Base-by-base conservation (phyloP, 2,329 filamentous ascomycete species). In the Capronia americana region DNA sequence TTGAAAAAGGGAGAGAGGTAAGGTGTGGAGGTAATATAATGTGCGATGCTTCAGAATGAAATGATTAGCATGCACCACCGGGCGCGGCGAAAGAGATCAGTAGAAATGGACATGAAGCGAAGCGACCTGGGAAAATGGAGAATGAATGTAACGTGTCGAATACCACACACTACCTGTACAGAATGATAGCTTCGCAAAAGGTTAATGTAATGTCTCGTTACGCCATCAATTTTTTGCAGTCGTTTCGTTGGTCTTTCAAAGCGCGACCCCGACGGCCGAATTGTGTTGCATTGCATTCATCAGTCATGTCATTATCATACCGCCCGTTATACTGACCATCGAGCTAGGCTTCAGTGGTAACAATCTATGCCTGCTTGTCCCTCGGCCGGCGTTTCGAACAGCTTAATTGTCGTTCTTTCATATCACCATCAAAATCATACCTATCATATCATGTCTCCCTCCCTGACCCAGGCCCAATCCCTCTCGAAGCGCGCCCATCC, bases 401-500 rank as follows among this genome's bases (percentile, higher is more conserved):
- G 14, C 14, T n/a, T 6, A 17, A 14, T 6, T 34, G 32, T 12
- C 32, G 38, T 5, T 5, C 12, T 41, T 5, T 32, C 4, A 32
- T 32, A 32, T 32, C 4, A 32, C n/a, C 17, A 38, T 38, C 17
- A 41, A n/a, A n/a, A n/a, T n/a, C n/a, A n/a, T n/a, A n/a, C n/a
- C n/a, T 26, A 62, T 69, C 58, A 70, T 3, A 69, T 66, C 30
- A 54, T 66, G 32, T 70, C 67, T 8, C 71, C 71, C 50, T 72
- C 70, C 20, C 63, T 62, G 1, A 56, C 61, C 50, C 57, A 28
- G 23, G 34, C 28, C 68, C 69, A 73, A 54, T 72, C 70, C 14
- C 46, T 34, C 48, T 73, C 71, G 41, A 73, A 73, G n/a, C 64
- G 51, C 30, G 44, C 58, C 71, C 71, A 73, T 0, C 71, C 71